Percentiles rank a stretch among this genome's conserved stretches.
Conservation (phyloP, 441 rosid genomes). For the Viola pubescens region DNA sequence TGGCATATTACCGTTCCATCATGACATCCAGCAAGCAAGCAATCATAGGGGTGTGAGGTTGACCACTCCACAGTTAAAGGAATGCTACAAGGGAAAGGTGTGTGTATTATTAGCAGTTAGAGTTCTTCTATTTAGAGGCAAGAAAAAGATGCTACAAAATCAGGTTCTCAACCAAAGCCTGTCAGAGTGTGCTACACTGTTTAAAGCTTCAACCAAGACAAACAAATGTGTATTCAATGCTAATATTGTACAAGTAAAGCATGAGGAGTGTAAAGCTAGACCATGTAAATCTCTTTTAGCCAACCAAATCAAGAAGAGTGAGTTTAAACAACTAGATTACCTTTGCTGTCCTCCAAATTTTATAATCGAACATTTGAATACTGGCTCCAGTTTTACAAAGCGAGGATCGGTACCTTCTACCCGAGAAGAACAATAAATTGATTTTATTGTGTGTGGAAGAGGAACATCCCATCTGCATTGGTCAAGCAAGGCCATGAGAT, state of each 20-base stretch:
- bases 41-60: slow-evolving; percentile 48
- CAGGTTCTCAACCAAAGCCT: too few species aligned
- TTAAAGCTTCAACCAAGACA: too few species aligned
- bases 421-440: slow-evolving; percentile 45
- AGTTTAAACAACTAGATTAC: slow-evolving; percentile 27
- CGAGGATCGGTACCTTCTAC: slow-evolving; percentile 76
- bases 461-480: slow-evolving; percentile 96
- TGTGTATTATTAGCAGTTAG: too few species aligned
- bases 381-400: slow-evolving; percentile 74
- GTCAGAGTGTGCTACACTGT: too few species aligned
- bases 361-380: slow-evolving; percentile 66
- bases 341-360: slow-evolving; percentile 61
- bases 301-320: slow-evolving; percentile 8
- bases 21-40: slow-evolving; percentile 89
- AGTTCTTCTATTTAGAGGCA: too few species aligned
- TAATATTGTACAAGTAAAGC: too few species aligned
- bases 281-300: neutral
- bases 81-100: slow-evolving; percentile 33
- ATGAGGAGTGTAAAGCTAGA: too few species aligned
- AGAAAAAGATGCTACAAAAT: slow-evolving; percentile 11
- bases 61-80: slow-evolving; percentile 96
- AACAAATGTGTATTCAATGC: too few species aligned
- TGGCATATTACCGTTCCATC: slow-evolving; percentile 65
- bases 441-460: slow-evolving; percentile 48
- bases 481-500: slow-evolving; percentile 19